Base-by-base conservation (phyloP, 768 basidiomycete genomes). In the Pleurotus giganteus region DNA sequence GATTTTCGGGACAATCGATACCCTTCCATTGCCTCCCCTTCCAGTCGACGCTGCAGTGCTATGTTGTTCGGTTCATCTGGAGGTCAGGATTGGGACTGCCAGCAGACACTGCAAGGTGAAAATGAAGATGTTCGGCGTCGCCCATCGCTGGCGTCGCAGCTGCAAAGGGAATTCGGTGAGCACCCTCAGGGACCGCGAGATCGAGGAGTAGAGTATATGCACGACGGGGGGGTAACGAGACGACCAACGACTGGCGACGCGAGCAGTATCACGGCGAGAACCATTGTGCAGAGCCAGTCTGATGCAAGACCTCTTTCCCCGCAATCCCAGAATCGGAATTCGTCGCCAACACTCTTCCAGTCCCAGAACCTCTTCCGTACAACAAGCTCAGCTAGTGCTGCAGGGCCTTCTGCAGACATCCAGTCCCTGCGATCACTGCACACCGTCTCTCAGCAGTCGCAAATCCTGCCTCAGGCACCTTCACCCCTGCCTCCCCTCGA, bases 1-100 rank as follows among this genome's bases (percentile, higher is more conserved):
- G 83, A 85, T 68, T 78, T 82, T 66, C 75, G 77, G 62, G 86
- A 86, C 72, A 80, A 79, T 64, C 76, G 86, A 64, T 85, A 86
- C 57, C 72, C 74, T 17, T 63, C 74, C 26, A 55, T 72, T 43
- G 53, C 66, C 60, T 55, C 54, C 64, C 63, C 66, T 29, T 60
- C 47, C 45, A 56, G 58, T 39, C 61, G 63, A 43, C 66, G 58
- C 42, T 44, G 65, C 28, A 64, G 67, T 53, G 53, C 66, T 36
- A 68, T 75, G 67, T 60, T 66, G 21, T 61, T 61, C 55, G 60
- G 65, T 4, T 57, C 66, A 50, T 50, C 64, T 26, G 69, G 69
- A 55, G 61, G 60, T 28, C 60, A 62, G 24, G 51, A 59, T 47
- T 70, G 72, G 66, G 66, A 66, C 42, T 36, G 42, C 6, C 53